Percentiles rank a stretch among this genome's conserved stretches.
Conservation (phyloP, 176 grass and related monocot genomes). For the Saccharum officinarum region DNA sequence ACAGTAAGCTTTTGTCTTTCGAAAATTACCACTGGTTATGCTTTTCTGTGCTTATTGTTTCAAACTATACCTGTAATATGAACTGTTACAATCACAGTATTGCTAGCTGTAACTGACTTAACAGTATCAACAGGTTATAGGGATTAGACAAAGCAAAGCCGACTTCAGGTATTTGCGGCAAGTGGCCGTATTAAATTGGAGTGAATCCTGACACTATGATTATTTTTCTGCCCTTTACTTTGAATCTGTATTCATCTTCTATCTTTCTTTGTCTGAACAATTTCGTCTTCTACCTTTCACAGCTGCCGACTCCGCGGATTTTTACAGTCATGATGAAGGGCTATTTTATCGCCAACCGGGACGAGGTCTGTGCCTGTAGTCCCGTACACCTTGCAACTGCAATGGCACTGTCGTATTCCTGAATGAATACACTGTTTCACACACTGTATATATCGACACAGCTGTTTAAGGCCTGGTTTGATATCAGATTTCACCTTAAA, state of each 20-base stretch:
- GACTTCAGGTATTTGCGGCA: constrained; percentile 9
- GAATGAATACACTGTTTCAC: background rate
- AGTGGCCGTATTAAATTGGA: constrained; percentile 42
- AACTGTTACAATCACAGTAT: background rate
- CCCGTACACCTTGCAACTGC: background rate
- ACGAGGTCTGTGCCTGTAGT: background rate
- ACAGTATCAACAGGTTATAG: background rate
- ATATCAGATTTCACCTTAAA: no score
- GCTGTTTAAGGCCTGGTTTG: background rate
- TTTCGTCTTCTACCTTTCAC: background rate
- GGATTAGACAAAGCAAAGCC: constrained; percentile 22
- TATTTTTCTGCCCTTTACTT: constrained; percentile 8
- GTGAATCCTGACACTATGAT: constrained; percentile 29
- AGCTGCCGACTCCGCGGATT: background rate
- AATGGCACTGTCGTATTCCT: constrained; percentile 26
- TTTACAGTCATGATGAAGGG: background rate
- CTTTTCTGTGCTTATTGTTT: background rate
- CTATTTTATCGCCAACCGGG: background rate
- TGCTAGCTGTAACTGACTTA: background rate
- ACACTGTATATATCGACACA: no score
- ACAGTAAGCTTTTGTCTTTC: background rate
- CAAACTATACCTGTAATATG: background rate
- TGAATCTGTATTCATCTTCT: constrained; percentile 27
- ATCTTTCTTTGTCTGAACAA: background rate
- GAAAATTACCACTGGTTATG: background rate